Evolutionary conservation across 2,329 filamentous ascomycete species (phyloP).

Genomic region (Paraphaeosphaeria sporulosa): DNA sequence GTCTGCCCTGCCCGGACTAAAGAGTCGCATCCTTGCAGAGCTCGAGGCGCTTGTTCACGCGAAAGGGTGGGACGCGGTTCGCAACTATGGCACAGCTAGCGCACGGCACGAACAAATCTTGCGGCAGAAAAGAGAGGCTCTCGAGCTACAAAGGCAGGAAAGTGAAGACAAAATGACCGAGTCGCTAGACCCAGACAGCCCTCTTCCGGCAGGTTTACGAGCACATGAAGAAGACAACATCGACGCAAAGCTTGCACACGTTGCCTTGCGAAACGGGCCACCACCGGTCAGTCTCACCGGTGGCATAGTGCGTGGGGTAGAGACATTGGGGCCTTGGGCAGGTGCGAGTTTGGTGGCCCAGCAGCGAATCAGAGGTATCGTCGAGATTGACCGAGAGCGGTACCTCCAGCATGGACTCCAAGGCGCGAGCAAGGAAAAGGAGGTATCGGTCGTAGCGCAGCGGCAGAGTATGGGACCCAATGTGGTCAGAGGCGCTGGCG

Average conservation of each 20-base stretch:
- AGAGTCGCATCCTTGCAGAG: conserved; percentile 78
- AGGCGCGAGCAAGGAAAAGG: conserved; percentile 67
- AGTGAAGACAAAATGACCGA: conserved; percentile 32
- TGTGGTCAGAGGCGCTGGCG: conserved; percentile 37
- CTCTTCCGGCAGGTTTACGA: conserved; percentile 51
- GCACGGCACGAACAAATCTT: conserved; percentile 38
- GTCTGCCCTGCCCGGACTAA: conserved; percentile 79
- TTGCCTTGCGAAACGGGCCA: conserved; percentile 53
- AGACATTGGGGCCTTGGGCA: conserved; percentile 76
- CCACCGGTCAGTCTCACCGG: conserved; percentile 52
- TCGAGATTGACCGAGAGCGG: conserved; percentile 73
- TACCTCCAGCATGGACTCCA: conserved; percentile 72
- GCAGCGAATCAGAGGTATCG: conserved; percentile 72
- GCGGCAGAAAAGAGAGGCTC: conserved; percentile 31
- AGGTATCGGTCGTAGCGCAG: conserved; percentile 65
- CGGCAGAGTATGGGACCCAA: conserved; percentile 71
- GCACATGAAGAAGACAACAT: conserved; percentile 64
- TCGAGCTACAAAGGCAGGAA: conserved; percentile 30
- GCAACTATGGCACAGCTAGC: conserved; percentile 69
- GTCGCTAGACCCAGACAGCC: conserved; percentile 24
- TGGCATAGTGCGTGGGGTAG: conserved; percentile 70
- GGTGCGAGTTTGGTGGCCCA: conserved; percentile 75
- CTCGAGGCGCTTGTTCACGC: conserved; percentile 70
- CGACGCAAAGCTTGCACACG: conserved; percentile 63
- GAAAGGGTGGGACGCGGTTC: conserved; percentile 79